Evolutionary conservation across 176 grass and related monocot species (phyloP).

Genomic region (Oryza brachyantha): DNA sequence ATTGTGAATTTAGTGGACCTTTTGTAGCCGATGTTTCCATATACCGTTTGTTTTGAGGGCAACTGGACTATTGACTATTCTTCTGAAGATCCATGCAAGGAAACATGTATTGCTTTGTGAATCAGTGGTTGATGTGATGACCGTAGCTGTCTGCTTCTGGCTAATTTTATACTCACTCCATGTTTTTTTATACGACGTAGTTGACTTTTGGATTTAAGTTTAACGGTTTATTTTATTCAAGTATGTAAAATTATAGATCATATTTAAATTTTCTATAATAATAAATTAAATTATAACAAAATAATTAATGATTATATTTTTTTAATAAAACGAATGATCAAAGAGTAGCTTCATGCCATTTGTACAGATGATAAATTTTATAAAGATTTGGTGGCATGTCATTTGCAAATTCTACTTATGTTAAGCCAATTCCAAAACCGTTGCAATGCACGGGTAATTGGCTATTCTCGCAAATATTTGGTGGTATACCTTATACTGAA

Average conservation of each 20-base stretch:
- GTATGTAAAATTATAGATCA: no score
- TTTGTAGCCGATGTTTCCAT: background rate
- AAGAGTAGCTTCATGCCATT: background rate
- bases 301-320: no score
- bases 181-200: no score
- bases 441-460: background rate
- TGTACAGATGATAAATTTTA: background rate
- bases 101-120: background rate
- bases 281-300: no score
- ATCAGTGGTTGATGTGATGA: background rate
- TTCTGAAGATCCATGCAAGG: constrained; percentile 1
- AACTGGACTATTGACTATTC: background rate
- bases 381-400: background rate
- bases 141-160: background rate
- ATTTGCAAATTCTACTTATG: background rate
- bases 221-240: no score
- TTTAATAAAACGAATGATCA: no score
- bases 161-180: background rate
- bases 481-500: background rate
- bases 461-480: background rate
- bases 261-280: no score
- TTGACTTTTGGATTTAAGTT: no score
- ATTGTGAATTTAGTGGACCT: background rate
- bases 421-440: background rate
- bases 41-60: background rate